phyloP scores from a whole-genome alignment of 177 flowering plant genomes.

The Vitis hybrid region DNA sequence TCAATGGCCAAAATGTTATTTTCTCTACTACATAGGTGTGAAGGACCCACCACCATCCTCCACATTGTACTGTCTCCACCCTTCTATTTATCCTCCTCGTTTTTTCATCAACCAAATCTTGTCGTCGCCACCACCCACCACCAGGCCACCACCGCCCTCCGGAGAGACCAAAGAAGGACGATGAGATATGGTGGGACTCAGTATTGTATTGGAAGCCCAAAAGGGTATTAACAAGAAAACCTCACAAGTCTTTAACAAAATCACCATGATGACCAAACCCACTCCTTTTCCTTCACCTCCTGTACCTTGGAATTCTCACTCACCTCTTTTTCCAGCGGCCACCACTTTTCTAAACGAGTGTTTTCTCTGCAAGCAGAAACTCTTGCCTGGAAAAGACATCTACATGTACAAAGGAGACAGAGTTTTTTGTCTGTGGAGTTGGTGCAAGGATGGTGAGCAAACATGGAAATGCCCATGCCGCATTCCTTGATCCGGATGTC shows the following conservation, averaged over 20 bases:
- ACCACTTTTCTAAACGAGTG: slow-evolving; percentile 49
- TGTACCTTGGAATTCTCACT: background rate
- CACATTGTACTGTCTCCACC: background rate
- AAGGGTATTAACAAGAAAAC: slow-evolving; percentile 17
- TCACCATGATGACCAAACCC: slow-evolving; percentile 25
- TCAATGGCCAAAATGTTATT: background rate
- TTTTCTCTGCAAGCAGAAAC: slow-evolving; percentile 55
- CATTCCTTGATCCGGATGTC: too few species aligned
- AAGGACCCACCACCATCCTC: slow-evolving; percentile 20
- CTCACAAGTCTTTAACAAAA: slow-evolving; percentile 47
- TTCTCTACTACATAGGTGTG: background rate
- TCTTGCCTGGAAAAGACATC: slow-evolving; percentile 63
- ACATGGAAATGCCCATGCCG: too few species aligned
- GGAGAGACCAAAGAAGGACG: background rate
- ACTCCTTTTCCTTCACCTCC: slow-evolving; percentile 19
- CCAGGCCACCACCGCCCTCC: background rate
- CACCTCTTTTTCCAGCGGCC: background rate
- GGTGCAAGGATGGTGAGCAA: too few species aligned
- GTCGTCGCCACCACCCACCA: background rate
- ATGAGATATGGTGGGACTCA: slow-evolving; percentile 69
- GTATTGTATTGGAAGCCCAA: slow-evolving; percentile 53
- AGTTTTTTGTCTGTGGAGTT: too few species aligned
- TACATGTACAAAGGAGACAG: slow-evolving; percentile 53
- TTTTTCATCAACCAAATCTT: background rate
- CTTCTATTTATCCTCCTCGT: slow-evolving; percentile 7